These are phyloP conservation scores for Raphidocelis subcapitata DNA, from an alignment of 139 green algal species.

Conservation along the genomic window DNA sequence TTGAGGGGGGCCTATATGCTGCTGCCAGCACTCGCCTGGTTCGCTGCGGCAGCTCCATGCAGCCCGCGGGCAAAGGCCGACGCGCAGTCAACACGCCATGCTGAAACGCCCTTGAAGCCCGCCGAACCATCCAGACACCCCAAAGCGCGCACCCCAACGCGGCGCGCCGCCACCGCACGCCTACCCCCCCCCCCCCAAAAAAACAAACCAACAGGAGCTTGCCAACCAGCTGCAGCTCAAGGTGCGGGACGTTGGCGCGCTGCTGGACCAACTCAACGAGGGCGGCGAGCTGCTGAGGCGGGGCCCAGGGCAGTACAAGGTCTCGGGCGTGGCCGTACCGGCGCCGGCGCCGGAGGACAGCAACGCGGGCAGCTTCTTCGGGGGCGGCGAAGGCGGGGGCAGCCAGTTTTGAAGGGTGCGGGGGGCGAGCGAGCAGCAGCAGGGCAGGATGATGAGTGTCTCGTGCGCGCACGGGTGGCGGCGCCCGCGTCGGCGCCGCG, in stretches of 20 bases:
- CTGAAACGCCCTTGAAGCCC: not conserved
- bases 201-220: constrained; percentile 9
- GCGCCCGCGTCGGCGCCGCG: too few relatives aligned
- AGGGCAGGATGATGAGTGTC: too few relatives aligned
- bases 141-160: not conserved
- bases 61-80: not conserved
- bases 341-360: too few relatives aligned
- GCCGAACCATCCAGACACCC: not conserved
- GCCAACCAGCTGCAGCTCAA: constrained; percentile 45
- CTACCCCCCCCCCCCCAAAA: not conserved
- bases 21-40: not conserved
- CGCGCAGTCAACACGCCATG: not conserved
- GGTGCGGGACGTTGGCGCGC: constrained; percentile 41
- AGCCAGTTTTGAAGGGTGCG: too few relatives aligned
- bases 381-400: too few relatives aligned
- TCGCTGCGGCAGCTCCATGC: not conserved
- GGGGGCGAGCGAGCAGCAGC: too few relatives aligned
- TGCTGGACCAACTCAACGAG: constrained; percentile 79
- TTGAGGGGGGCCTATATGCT: not conserved
- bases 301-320: constrained; percentile 41
- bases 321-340: constrained; percentile 4
- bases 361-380: too few relatives aligned
- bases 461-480: too few relatives aligned
- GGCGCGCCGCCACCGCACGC: not conserved
- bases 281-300: constrained; percentile 73